phyloP scores from a whole-genome alignment of 164 flowering plant species.

The grape (Vitis vinifera) region ASM3070453v1 NC_081810.1:19757001-19757500 shows the following conservation, averaged over 20 bases:
- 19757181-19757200: slow-evolving; percentile 1
- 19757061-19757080: too few relatives aligned
- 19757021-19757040: too few relatives aligned
- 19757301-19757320: slow-evolving; percentile 4
- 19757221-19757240: neutral
- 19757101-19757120: slow-evolving; percentile 4
- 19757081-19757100: neutral
- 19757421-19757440: too few relatives aligned
- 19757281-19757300: slow-evolving; percentile 2
- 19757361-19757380: too few relatives aligned
- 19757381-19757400: too few relatives aligned
- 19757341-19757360: too few relatives aligned
- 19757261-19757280: neutral
- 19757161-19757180: neutral
- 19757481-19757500: too few relatives aligned
- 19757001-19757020: neutral
- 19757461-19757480: too few relatives aligned
- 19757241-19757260: slow-evolving; percentile 1
- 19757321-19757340: neutral
- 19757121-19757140: neutral
- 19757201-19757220: slow-evolving; percentile 7
- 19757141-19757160: too few relatives aligned
- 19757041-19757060: too few relatives aligned
- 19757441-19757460: too few relatives aligned
- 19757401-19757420: too few relatives aligned